phyloP scores from a whole-genome alignment of 2,329 filamentous ascomycete genomes.

The Alternaria incomplexa region DNA sequence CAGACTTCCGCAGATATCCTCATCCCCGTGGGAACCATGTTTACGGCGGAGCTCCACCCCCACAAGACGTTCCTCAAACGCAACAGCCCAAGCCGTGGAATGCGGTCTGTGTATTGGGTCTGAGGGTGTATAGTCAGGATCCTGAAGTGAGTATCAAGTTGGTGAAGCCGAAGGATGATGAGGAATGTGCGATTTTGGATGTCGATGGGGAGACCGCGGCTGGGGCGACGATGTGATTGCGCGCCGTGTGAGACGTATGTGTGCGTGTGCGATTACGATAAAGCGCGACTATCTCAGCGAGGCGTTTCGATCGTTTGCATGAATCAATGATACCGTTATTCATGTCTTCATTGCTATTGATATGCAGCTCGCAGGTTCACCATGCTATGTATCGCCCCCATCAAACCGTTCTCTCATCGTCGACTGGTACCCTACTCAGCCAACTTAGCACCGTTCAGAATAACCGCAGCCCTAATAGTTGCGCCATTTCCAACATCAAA shows the following conservation, averaged over 20 bases:
- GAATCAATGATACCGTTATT: neutral
- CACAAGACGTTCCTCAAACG: slow-evolving; percentile 1
- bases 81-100: slow-evolving; percentile 59
- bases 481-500: slow-evolving; percentile 38
- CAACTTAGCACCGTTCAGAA: slow-evolving; percentile 29
- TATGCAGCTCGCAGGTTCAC: neutral
- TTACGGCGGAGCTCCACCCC: neutral
- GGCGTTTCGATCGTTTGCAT: neutral
- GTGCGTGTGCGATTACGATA: neutral
- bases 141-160: slow-evolving; percentile 40
- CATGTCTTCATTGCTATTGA: neutral
- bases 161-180: slow-evolving; percentile 35
- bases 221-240: slow-evolving; percentile 42
- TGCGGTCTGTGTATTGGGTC: slow-evolving; percentile 64
- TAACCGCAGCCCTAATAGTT: slow-evolving; percentile 30
- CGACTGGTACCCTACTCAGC: slow-evolving; percentile 6
- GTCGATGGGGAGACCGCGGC: slow-evolving; percentile 39
- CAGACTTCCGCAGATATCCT: neutral
- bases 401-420: neutral
- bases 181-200: slow-evolving; percentile 41
- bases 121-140: slow-evolving; percentile 57
- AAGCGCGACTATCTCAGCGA: neutral
- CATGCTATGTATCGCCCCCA: neutral
- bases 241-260: neutral
- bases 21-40: neutral